Base-by-base conservation (phyloP, 306 rosid genomes). In the Carpinus viminea region DNA sequence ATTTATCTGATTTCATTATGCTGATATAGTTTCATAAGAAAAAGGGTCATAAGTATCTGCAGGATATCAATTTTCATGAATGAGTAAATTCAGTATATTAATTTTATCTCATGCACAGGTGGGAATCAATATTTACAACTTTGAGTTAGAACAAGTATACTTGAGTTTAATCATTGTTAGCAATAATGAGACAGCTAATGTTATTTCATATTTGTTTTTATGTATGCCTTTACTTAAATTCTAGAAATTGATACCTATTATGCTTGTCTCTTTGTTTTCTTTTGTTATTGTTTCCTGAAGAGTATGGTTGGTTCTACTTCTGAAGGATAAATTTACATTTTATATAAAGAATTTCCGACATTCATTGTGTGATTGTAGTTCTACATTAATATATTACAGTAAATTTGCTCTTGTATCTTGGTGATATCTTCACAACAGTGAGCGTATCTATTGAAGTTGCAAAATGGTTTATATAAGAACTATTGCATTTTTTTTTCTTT, bases 401-500 rank as follows among this genome's bases (percentile, higher is more conserved):
- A 1, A 34, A 26, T 52, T 1, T 13, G 48, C 55, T 45, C 47
- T 5, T 21, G 7, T 60, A 60, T 43, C n/a, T 43, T 21, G 5
- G 53, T 31, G 52, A 46, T 11, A 36, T 55, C 38, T 74, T n/a
- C 16, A 13, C 47, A 16, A 45, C 13, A 20, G n/a, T 24, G 41
- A 17, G 24, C 48, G 18, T 73, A 64, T 52, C 24, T 4, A 16
- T 52, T 34, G 51, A 62, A 71, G 38, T 66, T 72, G 74, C 38
- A 46, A 46, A 57, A 20, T 68, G 74, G 70, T 46, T 77, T 26
- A 20, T 79, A 11, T 76, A 15, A 57, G 59, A 61, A 64, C 16
- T 75, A 66, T 43, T 64, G 55, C 57, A 24, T 38, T 38, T 41
- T 9, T n/a, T 77, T 43, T 66, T 62, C 56, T 87, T 71, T 55